These are phyloP conservation scores for Chenopodium berlandieri DNA, from an alignment of 148 eudicot species.

Conservation along the genomic window DNA sequence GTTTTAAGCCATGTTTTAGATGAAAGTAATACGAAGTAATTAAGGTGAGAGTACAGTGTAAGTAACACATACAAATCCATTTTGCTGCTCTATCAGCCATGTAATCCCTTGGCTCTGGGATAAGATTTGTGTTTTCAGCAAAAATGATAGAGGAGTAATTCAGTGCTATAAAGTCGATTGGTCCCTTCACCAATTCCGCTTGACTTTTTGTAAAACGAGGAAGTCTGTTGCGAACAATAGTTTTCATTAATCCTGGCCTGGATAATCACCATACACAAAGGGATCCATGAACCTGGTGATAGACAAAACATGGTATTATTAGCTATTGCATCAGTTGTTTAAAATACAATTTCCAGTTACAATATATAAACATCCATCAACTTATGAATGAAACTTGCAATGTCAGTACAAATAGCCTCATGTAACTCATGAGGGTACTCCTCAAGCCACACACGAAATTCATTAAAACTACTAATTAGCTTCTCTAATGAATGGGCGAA, in stretches of 20 bases:
- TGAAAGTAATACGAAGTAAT: no score
- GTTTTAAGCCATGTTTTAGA: no score
- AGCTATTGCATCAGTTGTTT: background rate
- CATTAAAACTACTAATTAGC: no score
- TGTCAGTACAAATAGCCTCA: no score
- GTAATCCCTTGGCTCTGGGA: constrained; percentile 35
- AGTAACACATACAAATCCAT: constrained; percentile 36
- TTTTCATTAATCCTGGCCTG: constrained; percentile 48
- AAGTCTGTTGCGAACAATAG: constrained; percentile 42
- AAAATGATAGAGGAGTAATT: constrained; percentile 41
- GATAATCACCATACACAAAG: constrained; percentile 56
- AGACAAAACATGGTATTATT: background rate
- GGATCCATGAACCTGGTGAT: constrained; percentile 52
- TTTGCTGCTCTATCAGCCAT: constrained; percentile 36
- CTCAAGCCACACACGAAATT: no score
- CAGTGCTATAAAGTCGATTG: constrained; percentile 60
- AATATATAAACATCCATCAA: no score
- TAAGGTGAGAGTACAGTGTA: background rate
- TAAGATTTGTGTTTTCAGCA: constrained; percentile 38
- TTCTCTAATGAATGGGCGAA: no score
- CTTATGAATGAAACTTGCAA: no score
- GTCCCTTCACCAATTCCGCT: constrained; percentile 47
- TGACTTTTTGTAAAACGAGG: constrained; percentile 51
- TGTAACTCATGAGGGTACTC: no score
- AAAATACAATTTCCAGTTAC: background rate